Percentiles rank a stretch among this genome's conserved stretches.
phyloP scores from a whole-genome alignment of 139 green algal species.

The Chlorella sp. region DNA sequence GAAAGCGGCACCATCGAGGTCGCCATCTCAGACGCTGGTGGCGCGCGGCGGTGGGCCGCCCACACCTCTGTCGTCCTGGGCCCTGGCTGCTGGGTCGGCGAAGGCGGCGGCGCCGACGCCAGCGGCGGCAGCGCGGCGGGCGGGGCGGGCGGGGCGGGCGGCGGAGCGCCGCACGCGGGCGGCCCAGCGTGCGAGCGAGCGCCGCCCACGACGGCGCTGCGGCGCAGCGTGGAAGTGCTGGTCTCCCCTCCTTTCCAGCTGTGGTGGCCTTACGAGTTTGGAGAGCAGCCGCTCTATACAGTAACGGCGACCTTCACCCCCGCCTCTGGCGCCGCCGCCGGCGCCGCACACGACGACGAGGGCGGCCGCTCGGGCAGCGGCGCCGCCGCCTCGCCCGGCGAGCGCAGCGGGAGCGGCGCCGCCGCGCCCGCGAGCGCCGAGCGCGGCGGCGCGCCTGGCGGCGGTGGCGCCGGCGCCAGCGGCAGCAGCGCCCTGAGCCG shows the following conservation, averaged over 20 bases:
- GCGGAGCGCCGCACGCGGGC: background rate
- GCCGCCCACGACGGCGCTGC: background rate
- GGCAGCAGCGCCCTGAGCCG: conserved; percentile 9
- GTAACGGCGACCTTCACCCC: conserved; percentile 39
- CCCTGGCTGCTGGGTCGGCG: no score
- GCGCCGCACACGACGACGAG: background rate
- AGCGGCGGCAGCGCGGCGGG: background rate
- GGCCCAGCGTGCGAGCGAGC: no score
- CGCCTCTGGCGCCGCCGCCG: background rate
- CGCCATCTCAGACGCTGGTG: no score
- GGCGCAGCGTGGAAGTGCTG: conserved; percentile 6
- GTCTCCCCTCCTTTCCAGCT: conserved; percentile 29
- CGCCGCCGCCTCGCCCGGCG: background rate
- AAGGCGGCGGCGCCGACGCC: no score
- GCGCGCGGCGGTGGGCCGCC: no score
- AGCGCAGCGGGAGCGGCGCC: background rate
- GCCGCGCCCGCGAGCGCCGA: background rate
- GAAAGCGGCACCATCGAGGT: no score
- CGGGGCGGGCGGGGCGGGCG: background rate
- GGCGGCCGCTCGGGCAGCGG: background rate
- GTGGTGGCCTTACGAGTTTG: conserved; percentile 63
- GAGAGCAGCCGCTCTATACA: conserved; percentile 49
- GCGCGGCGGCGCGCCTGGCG: background rate
- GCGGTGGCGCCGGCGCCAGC: background rate
- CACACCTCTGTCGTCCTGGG: no score